Evolutionary conservation across 306 rosid species (phyloP).

Genomic region (Quercus suber): DNA sequence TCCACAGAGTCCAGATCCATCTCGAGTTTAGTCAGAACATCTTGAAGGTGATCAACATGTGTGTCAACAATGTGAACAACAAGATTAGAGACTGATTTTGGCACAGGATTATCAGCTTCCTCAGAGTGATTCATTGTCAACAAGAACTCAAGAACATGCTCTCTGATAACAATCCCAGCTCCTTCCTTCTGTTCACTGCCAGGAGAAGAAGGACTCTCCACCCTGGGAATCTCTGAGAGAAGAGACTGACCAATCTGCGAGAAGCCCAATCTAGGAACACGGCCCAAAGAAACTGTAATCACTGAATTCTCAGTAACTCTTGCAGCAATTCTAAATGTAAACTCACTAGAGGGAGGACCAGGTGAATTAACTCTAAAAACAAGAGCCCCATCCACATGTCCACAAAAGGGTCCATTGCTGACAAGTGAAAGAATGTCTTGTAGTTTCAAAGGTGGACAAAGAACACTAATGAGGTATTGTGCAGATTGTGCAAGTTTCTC

Average conservation of each 20-base stretch:
- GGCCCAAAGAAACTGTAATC: conserved; percentile 83
- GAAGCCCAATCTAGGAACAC: conserved; percentile 93
- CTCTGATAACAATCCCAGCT: conserved; percentile 69
- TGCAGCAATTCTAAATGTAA: conserved; percentile 88
- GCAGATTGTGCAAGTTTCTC: conserved; percentile 79
- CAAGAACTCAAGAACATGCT: conserved; percentile 93
- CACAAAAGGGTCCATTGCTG: conserved; percentile 98
- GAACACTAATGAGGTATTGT: conserved; percentile 70
- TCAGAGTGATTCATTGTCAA: conserved; percentile 96
- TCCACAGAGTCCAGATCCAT: conserved; percentile 87
- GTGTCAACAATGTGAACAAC: conserved; percentile 90
- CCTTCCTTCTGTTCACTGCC: conserved; percentile 56
- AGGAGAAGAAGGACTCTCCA: conserved; percentile 51
- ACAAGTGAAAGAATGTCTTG: conserved; percentile 96
- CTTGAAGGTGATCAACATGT: conserved; percentile 93
- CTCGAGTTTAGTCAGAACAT: conserved; percentile 88
- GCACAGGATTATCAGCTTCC: conserved; percentile 96
- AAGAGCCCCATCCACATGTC: conserved; percentile 86
- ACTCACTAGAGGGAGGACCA: conserved; percentile 82
- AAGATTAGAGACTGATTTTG: conserved; percentile 77
- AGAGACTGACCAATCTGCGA: conserved; percentile 73
- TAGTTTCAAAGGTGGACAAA: conserved; percentile 93
- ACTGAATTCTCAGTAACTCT: conserved; percentile 78
- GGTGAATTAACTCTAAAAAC: conserved; percentile 96
- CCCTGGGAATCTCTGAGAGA: conserved; percentile 85